These are phyloP conservation scores for Neonectria coccinea DNA, from an alignment of 2,329 filamentous ascomycete species.

Conservation along the genomic window DNA sequence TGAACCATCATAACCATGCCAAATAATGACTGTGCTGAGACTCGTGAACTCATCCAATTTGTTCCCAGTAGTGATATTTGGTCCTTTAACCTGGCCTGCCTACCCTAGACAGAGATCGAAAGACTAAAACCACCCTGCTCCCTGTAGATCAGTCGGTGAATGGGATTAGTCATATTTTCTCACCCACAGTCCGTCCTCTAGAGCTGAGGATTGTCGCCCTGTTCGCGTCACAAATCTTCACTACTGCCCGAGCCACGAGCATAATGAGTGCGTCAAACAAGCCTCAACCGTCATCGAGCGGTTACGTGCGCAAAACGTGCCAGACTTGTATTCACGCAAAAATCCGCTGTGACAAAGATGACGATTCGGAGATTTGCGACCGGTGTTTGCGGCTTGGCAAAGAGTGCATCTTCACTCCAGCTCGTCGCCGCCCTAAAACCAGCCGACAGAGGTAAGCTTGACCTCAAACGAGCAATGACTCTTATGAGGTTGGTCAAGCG, in stretches of 20 bases:
- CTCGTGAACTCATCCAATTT: too few species aligned
- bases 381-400: constrained; percentile 49
- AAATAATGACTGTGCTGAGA: too few species aligned
- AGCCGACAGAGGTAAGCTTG: constrained; percentile 28
- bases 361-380: constrained; percentile 48
- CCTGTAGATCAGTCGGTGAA: neutral
- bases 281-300: neutral
- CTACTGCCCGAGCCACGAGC: neutral
- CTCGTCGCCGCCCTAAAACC: constrained; percentile 41
- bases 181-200: neutral
- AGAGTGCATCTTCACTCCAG: constrained; percentile 47
- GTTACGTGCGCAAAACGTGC: constrained; percentile 44
- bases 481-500: fast-evolving
- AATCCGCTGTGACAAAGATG: constrained; percentile 48
- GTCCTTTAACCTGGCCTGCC: too few species aligned
- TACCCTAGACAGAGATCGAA: too few species aligned
- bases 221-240: neutral
- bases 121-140: too few species aligned
- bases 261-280: constrained; percentile 25
- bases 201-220: too few species aligned
- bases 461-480: fast-evolving
- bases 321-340: constrained; percentile 49
- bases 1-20: too few species aligned
- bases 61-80: too few species aligned
- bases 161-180: neutral